Base-by-base conservation (phyloP, 148 eudicot species). In the Chenopodium berlandieri region DNA sequence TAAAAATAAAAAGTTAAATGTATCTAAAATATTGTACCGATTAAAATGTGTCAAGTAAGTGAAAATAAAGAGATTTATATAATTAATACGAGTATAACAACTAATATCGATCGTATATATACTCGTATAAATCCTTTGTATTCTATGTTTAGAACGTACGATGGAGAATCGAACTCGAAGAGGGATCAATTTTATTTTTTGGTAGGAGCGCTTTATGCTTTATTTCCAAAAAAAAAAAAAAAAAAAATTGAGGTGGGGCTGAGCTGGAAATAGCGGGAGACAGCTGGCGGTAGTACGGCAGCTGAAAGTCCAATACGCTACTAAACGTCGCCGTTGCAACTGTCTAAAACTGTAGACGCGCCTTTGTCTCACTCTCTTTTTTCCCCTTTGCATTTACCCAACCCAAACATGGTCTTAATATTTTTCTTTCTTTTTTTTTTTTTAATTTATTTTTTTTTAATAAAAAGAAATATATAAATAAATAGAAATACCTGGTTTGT, bases 281-380 rank as follows among this genome's bases (percentile, higher is more conserved):
- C 88, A 88, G 91, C 90, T 88, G 91, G 83, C 81, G 68, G 13
- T 2, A 31, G 89, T 86, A 85, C 89, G 88, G 79, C 79, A 16
- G 52, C 70, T 72, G 32, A 58, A 31, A 47, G 64, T 13, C 73
- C 64, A 54, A 73, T 83, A 82, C 86, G 90, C 90, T 78, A 81
- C 72, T 84, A 81, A 82, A 85, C 86, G 88, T 83, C 91, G 88
- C 88, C 92, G 89, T 87, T 81, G 80, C 73, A 70, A 11, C 77
- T 52, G 73, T 27, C 62, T 37, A 47, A 10, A 54, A 3, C 16
- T 72, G 13, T 66, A 44, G 47, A 47, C 81, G 48, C 71, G 72
- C 78, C 73, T 75, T 31, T 62, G 50, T 19, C 74, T 56, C 68
- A 63, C 60, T 65, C n/a, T 32, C 56, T 25, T 40, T 64, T 10